Base-by-base conservation (phyloP, 1,284 basidiomycete species). In the Phlebopus sp. region DNA sequence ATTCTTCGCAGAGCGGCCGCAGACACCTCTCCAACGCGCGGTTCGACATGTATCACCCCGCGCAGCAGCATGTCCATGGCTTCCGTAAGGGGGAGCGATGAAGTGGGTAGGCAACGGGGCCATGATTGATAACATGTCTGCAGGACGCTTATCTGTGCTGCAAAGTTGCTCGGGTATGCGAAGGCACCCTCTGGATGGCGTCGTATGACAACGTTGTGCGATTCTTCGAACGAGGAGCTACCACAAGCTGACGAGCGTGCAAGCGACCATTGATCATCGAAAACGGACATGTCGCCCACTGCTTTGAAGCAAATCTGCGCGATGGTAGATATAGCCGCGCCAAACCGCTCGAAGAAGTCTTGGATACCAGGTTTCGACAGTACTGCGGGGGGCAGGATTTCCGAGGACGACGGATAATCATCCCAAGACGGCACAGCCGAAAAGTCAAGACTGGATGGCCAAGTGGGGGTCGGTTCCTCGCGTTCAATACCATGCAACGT, bases 11-110 rank as follows among this genome's bases (percentile, higher is more conserved):
- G 64, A 5, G 92, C 86, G 2, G 75, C 72, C 8, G 77, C 76
- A 0, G 93, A 88, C 5, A 81, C 81, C 21, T 86, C 82, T 38
- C 79, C 82, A 3, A 97, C 73, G 1, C 69, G 62, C 1, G 89
- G 86, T 55, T 97, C 92, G 19, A 94, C 83, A 56, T 95, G 93
- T 32, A 92, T 78, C 18, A 92, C 78, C 0, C 89, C 89, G 17
- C 84, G 81, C 40, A 95, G 77, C 18, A 97, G 78, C 71, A 93
- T 84, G 54, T 92, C 86, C 43, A 94, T 76, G 0, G 85, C 80
- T 41, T 86, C 85, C 5, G 75, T 68, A 45, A 87, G 67, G 45
- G 75, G 67, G 44, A 81, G 69, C 0, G 71, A 59, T 0, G 70
- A 53, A 11, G 66, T 63, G 54, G 85, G 80, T 25, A 95, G 73